Base-by-base conservation (phyloP, 257 asterid species). In the Cordia subcordata region DNA sequence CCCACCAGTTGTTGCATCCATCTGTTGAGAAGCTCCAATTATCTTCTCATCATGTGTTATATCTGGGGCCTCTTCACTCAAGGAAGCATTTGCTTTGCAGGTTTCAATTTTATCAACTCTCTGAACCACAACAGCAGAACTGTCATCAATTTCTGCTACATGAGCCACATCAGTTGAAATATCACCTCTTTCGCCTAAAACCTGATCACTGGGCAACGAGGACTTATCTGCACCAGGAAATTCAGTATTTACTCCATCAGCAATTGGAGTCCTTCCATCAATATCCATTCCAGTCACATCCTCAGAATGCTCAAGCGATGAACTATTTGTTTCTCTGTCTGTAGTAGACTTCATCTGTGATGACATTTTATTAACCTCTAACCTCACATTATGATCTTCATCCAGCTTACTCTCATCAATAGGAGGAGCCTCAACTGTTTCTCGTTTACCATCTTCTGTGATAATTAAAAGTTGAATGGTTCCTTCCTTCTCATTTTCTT, bases 41-140 rank as follows among this genome's bases (percentile, higher is more conserved):
- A 15, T 61, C 72, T 66, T 75, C 71, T 76, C 50, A 71, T 72
- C 67, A 44, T 65, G 71, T 32, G 79, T 68, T 63, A 67, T 60
- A 56, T 57, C 65, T 16, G 61, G 59, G 35, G 60, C 61, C 49
- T 72, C 85, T 0, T 51, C 53, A 66, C 61, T 57, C 45, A 47
- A 60, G 47, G 50, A 33, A 65, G 72, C 70, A 66, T 64, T 42
- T 42, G 4, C 74, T 58, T 53, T 81, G 18, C 60, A 57, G 44
- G 45, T 65, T 49, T 71, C 78, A 62, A 60, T 57, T 18, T 72
- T 45, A 22, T 40, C 58, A 68, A 66, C 72, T 32, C 50, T 6
- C 57, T 62, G 67, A 60, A 60, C 55, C 33, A 51, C 38, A 51
- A 45, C 78, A 61, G 61, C 71, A 53, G 69, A 16, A 35, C 60